phyloP scores from a whole-genome alignment of 2,329 filamentous ascomycete genomes.

The Pseudomassariella vexata region DNA sequence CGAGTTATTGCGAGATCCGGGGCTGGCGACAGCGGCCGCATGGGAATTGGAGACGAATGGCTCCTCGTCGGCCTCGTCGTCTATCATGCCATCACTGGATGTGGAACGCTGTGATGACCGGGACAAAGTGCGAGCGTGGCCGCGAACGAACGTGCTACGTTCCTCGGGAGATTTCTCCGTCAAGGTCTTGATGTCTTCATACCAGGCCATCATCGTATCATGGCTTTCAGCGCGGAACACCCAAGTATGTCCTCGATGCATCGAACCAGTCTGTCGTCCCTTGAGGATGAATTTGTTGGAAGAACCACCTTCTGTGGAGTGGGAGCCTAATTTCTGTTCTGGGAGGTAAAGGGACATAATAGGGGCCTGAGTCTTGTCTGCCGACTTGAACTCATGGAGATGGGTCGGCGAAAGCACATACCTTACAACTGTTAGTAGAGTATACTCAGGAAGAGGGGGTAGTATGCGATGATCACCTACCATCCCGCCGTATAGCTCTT shows the following conservation, averaged over 20 bases:
- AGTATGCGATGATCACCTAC: conserved; percentile 44
- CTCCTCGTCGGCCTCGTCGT: conserved; percentile 68
- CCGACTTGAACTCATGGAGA: conserved; percentile 98
- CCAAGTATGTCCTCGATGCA: conserved; percentile 79
- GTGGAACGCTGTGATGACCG: conserved; percentile 55
- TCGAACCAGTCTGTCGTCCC: conserved; percentile 83
- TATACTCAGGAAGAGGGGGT: no score
- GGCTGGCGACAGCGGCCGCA: conserved; percentile 49
- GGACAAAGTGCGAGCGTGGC: conserved; percentile 73
- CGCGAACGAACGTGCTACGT: conserved; percentile 78
- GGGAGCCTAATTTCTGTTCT: conserved; percentile 91
- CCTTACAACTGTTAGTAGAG: conserved; percentile 45
- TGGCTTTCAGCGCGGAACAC: conserved; percentile 67
- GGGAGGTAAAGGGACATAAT: conserved; percentile 95
- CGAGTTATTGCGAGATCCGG: conserved; percentile 42
- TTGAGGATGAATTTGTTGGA: conserved; percentile 99
- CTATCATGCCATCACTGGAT: conserved; percentile 71
- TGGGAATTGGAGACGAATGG: conserved; percentile 47
- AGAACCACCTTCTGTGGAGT: conserved; percentile 73
- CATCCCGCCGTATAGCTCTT: conserved; percentile 96
- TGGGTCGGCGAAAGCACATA: conserved; percentile 95
- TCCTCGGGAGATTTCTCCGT: conserved; percentile 88
- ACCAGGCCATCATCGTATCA: conserved; percentile 97
- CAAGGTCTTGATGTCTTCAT: conserved; percentile 83
- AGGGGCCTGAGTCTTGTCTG: conserved; percentile 83